Conservation (phyloP, 2,329 filamentous ascomycete genomes). For the Hyphodiscus sp. region DNA sequence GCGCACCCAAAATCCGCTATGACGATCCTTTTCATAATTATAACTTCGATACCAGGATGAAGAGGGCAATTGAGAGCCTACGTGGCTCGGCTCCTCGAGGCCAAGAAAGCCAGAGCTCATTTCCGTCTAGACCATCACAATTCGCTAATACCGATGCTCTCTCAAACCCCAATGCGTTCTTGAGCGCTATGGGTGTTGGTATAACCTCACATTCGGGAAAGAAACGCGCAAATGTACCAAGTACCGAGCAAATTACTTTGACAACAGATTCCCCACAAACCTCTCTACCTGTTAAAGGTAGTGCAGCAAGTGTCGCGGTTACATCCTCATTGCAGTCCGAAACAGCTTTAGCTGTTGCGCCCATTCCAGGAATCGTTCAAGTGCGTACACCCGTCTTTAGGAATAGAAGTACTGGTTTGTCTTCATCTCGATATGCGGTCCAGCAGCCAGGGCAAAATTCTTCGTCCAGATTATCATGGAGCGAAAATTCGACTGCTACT, state of each 20-base stretch:
- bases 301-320: not conserved
- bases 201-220: not conserved
- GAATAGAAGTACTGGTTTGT: not conserved
- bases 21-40: constrained; percentile 1
- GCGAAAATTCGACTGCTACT: not conserved
- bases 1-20: not conserved
- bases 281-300: not conserved
- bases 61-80: constrained; percentile 2
- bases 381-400: not conserved
- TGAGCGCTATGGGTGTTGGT: not conserved
- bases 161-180: not conserved
- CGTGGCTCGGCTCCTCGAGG: not conserved
- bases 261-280: not conserved
- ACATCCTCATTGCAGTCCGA: not conserved
- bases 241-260: not conserved
- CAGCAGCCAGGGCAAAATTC: not conserved
- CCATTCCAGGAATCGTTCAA: not conserved
- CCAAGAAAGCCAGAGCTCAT: not conserved
- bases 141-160: not conserved
- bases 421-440: not conserved
- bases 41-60: not conserved
- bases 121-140: not conserved
- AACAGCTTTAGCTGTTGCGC: not conserved
- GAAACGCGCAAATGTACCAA: not conserved
- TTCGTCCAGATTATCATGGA: not conserved